Conservation (phyloP, 2,329 filamentous ascomycete species). For the Ceratocystis diversiconidia region DNA sequence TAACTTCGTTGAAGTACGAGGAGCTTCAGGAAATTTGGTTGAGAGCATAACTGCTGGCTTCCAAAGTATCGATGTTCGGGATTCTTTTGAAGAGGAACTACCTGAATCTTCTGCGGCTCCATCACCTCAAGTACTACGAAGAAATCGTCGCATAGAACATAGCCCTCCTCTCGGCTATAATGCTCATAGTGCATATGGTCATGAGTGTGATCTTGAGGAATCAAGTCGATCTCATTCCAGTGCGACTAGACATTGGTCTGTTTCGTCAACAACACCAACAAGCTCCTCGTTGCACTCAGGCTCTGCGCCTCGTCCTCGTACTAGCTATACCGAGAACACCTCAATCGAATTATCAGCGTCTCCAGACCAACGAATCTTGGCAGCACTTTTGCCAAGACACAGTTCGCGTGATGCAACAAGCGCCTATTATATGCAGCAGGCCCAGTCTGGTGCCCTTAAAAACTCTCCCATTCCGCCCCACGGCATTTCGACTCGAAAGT, state of each 20-base stretch:
- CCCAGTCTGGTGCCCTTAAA: constrained; percentile 12
- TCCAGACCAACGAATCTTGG: constrained; percentile 14
- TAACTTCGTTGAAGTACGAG: neutral
- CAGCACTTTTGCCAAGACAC: constrained; percentile 20
- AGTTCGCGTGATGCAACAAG: constrained; percentile 17
- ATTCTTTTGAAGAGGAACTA: constrained; percentile 7
- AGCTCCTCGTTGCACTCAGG: constrained; percentile 31
- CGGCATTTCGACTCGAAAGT: neutral
- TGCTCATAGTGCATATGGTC: constrained; percentile 21
- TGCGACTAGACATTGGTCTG: constrained; percentile 29
- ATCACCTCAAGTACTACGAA: constrained; percentile 18
- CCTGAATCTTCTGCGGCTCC: constrained; percentile 16
- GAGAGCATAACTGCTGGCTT: constrained; percentile 15
- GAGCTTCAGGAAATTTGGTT: constrained; percentile 6
- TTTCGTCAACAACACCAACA: constrained; percentile 31
- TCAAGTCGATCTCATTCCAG: constrained; percentile 25
- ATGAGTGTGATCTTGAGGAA: constrained; percentile 24
- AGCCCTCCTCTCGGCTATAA: constrained; percentile 18
- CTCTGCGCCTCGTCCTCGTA: constrained; percentile 28
- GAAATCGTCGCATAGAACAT: constrained; percentile 16
- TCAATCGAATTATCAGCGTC: constrained; percentile 28
- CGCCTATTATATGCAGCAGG: constrained; percentile 17
- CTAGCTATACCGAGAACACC: constrained; percentile 32
- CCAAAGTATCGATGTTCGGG: constrained; percentile 7
- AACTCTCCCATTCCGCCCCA: neutral